Evolutionary conservation across 1,284 basidiomycete species (phyloP), one percentile per base, ranked within the genome.

Genomic region (Ganoderma boninense): DNA sequence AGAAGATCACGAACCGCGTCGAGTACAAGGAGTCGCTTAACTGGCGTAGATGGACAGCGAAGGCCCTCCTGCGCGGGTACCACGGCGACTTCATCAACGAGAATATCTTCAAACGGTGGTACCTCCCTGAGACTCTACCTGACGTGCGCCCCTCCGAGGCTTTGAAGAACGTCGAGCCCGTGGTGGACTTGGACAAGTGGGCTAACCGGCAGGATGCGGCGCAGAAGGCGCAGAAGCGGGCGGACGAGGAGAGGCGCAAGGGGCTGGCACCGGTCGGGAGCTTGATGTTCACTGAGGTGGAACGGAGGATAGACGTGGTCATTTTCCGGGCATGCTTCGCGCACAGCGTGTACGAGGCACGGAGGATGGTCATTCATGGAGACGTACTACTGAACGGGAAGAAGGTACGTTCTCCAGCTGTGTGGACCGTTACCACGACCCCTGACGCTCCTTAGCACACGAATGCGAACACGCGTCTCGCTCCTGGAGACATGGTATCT

Each of bases 61-160:
- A 98, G 82, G 88, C 92, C n/a, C 89, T 97, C 71, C 89, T 96
- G 42, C 92, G 97, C 69, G 97, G 91, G 4, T 99, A 99, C 85
- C 97, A 99, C 80, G 97, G 97, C 52, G 97, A 99, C 87, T 94
- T 91, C 82, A 96, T 99, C 73, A 92, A 92, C 67, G 96, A 97
- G 84, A 94, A 93, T 77, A 91, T 92, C 54, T 99, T 99, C 89
- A 97, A 97, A 81, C 91, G 95, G 65, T 97, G 96, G 94, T 99
- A 96, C 81, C 88, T 99, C 29, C 97, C 97, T 13, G 86, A 89
- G 69, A 91, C 89, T 0, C 85, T 99, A 16, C 97, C 97, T 0
- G 94, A 95, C 75, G 94, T 98, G 66, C 92, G 94, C 62, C 70
- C 73, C 5, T 90, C 92, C 7, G 85, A 73, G 69, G 81, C 73